Conservation (phyloP, 495 filamentous ascomycete genomes). For the Aspergillus sclerotiicarbonarius region DNA sequence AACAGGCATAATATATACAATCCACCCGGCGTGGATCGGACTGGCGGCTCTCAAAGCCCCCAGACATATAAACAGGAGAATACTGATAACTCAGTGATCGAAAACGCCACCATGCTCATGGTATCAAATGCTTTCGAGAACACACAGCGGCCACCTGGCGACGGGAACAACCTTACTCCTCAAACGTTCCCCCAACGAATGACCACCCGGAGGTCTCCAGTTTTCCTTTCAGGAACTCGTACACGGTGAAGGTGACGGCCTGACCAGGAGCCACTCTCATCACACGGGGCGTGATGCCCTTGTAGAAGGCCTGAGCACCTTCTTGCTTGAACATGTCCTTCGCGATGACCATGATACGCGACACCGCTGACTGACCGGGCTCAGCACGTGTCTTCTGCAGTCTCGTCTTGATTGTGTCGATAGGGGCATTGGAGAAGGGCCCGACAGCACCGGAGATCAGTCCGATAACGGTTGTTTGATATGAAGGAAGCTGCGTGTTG, state of each 20-base stretch:
- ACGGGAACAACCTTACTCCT: constrained; percentile 55
- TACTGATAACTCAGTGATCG: constrained; percentile 19
- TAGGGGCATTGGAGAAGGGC: constrained; percentile 92
- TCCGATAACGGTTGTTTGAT: constrained; percentile 88
- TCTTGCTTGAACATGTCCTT: constrained; percentile 97
- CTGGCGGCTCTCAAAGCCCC: constrained; percentile 9
- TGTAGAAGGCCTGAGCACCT: constrained; percentile 92
- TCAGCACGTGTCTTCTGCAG: constrained; percentile 86
- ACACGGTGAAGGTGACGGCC: constrained; percentile 97
- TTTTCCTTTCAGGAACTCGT: constrained; percentile 84
- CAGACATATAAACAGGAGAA: constrained; percentile 15
- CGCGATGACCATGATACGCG: constrained; percentile 73
- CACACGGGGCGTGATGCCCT: constrained; percentile 95
- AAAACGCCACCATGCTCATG: constrained; percentile 34
- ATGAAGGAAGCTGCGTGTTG: constrained; percentile 68
- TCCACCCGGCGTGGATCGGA: constrained; percentile 14
- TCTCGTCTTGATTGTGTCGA: constrained; percentile 98
- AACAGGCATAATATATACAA: constrained; percentile 2
- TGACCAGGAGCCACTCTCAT: constrained; percentile 98
- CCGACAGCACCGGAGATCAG: constrained; percentile 93
- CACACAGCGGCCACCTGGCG: constrained; percentile 25
- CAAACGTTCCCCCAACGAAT: constrained; percentile 64
- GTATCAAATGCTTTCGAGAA: constrained; percentile 31
- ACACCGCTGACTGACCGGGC: constrained; percentile 73
- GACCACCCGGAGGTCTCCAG: constrained; percentile 70